phyloP scores from a whole-genome alignment of 176 grass and related monocot species.

The Ensete ventricosum region DNA sequence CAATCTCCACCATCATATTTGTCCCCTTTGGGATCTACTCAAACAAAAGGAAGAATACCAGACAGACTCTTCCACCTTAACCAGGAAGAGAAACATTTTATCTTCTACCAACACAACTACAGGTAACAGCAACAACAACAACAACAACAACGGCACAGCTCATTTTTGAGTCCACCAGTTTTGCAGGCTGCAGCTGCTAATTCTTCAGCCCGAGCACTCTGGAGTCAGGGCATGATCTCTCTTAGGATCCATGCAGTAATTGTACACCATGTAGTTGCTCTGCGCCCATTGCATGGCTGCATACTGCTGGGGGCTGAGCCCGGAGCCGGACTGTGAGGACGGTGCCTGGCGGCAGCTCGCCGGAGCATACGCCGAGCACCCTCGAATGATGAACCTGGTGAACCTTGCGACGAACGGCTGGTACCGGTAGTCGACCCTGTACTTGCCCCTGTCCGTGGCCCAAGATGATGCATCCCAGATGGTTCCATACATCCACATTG shows the following conservation, averaged over 20 bases:
- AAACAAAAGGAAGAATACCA: not conserved
- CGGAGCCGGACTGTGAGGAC: not conserved
- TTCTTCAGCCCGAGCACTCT: not conserved
- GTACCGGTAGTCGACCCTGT: slow-evolving; percentile 15
- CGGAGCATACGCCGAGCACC: slow-evolving; percentile 1
- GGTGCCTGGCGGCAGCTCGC: not conserved
- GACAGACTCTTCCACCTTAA: not conserved
- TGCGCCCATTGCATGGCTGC: not conserved
- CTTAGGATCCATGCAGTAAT: not conserved
- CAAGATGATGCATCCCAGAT: slow-evolving; percentile 2
- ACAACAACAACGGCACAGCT: not conserved
- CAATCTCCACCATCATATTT: no score
- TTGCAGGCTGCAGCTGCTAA: not conserved
- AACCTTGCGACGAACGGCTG: slow-evolving; percentile 9
- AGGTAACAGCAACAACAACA: no score
- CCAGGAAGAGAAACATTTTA: not conserved
- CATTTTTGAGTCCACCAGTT: not conserved
- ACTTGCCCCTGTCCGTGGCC: slow-evolving; percentile 7
- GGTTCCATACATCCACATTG: slow-evolving; percentile 13
- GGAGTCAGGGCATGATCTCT: slow-evolving; percentile 4
- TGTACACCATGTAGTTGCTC: slow-evolving; percentile 14
- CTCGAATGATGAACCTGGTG: slow-evolving; percentile 7
- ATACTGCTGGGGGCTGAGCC: slow-evolving; percentile 2
- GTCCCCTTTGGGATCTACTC: not conserved
- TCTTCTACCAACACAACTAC: not conserved